Evolutionary conservation across 75 land plant genomes (phyloP), one percentile per base, ranked within the genome.

Genomic region (Picea glauca): DNA sequence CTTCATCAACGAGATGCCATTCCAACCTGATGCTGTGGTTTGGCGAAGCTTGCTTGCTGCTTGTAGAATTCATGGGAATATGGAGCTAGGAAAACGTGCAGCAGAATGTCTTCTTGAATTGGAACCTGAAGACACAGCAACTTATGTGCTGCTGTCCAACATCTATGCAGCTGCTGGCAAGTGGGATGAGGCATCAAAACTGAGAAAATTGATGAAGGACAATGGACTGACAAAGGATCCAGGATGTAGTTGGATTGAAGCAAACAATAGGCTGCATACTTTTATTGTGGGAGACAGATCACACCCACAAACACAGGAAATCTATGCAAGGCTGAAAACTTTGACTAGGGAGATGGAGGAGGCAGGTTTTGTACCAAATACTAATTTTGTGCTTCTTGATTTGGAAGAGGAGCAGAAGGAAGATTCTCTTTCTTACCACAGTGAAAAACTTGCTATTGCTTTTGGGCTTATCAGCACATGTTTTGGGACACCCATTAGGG

Each of bases 1-100:
- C n/a, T 54, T 89, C 57, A 56, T 89, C 26, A 80, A 74, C 30
- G 50, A 80, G 57, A 86, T 86, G 91, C 62, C 43, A 31, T 46
- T 85, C 13, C 33, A 88, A 59, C 83, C 85, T 23, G 85, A 85
- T 78, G 84, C 83, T 77, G 72, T 67, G 23, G 76, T 81, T 0
- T 89, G 88, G 91, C 80, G 82, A 61, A 58, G 84, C 21, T 75
- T 89, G 33, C 88, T 89, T 75, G 74, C 82, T 79, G 84, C 88
- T 35, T 88, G 86, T 73, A 86, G 88, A 79, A 83, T 79, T 12
- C 90, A 86, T 79, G 83, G 76, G 31, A 81, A 89, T 54, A 61
- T 82, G 17, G 81, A 86, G 79, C 23, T 89, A 40, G 88, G 78
- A 67, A 83, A 86, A 56, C 72, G 26, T 13, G 88, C 86, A 26